A percentile compares a stretch with the other conserved stretches of the same genome.
Conservation (phyloP, 345 rosid genomes). For the Erodium maritimum region DNA sequence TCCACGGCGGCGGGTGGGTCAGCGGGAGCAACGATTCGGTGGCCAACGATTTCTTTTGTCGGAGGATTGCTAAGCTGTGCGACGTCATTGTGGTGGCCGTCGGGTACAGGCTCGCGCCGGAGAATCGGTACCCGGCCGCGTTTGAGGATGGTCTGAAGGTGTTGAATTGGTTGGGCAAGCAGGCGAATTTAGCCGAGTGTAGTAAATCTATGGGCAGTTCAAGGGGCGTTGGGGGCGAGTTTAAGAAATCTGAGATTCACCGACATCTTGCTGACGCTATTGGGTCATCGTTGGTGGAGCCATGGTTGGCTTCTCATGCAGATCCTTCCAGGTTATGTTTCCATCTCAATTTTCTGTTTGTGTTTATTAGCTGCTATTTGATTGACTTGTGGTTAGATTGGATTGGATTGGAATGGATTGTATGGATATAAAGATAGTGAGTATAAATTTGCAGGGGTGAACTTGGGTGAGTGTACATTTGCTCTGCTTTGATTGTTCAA, state of each 20-base stretch:
- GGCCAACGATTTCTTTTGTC: slow-evolving; percentile 73
- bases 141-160: slow-evolving; percentile 75
- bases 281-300: slow-evolving; percentile 90
- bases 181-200: slow-evolving; percentile 89
- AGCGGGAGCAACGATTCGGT: slow-evolving; percentile 87
- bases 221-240: slow-evolving; percentile 35
- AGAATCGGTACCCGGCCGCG: slow-evolving; percentile 79
- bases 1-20: slow-evolving; percentile 96
- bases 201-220: slow-evolving; percentile 56
- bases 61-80: slow-evolving; percentile 64
- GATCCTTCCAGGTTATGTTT: slow-evolving; percentile 70
- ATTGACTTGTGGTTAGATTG: background rate
- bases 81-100: slow-evolving; percentile 87
- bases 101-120: slow-evolving; percentile 86
- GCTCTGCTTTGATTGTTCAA: no score
- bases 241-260: slow-evolving; percentile 47
- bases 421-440: no score
- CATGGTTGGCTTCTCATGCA: slow-evolving; percentile 92
- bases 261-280: slow-evolving; percentile 67
- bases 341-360: slow-evolving; percentile 1
- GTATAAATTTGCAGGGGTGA: no score
- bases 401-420: background rate
- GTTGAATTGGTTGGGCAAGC: slow-evolving; percentile 85
- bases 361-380: background rate
- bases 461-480: no score